These are phyloP conservation scores for Apiotrichum montevideense DNA, from an alignment of 1,284 basidiomycete species.

Conservation along the genomic window DNA sequence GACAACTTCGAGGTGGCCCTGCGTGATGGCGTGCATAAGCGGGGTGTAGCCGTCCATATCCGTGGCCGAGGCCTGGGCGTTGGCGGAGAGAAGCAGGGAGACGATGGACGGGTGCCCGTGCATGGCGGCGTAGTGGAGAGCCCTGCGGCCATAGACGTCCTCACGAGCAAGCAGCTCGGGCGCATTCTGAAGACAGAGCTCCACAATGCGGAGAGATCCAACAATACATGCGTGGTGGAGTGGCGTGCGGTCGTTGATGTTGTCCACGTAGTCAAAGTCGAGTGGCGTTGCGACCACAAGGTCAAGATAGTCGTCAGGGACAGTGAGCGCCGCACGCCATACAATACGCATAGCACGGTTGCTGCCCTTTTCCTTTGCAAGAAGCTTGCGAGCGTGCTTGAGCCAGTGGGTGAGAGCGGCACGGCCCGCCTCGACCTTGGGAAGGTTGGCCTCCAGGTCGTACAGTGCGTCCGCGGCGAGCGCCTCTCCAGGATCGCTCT, in stretches of 20 bases:
- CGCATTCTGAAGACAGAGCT: constrained; percentile 66
- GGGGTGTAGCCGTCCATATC: constrained; percentile 94
- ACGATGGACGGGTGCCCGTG: constrained; percentile 77
- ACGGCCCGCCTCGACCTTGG: constrained; percentile 58
- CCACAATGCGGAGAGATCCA: constrained; percentile 72
- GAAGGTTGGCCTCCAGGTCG: constrained; percentile 79
- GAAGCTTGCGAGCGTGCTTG: constrained; percentile 51
- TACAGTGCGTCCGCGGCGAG: constrained; percentile 61
- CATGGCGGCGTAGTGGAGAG: constrained; percentile 94
- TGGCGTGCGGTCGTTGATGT: constrained; percentile 92
- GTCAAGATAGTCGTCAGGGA: constrained; percentile 64
- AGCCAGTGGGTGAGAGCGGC: constrained; percentile 64
- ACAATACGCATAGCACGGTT: constrained; percentile 64
- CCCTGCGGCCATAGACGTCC: constrained; percentile 77
- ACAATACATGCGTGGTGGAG: constrained; percentile 91
- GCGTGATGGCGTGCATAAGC: constrained; percentile 83
- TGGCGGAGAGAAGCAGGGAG: constrained; percentile 64
- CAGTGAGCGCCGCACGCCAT: constrained; percentile 83
- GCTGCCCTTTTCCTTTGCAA: constrained; percentile 41
- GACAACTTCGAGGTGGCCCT: constrained; percentile 77
- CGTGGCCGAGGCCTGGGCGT: constrained; percentile 61
- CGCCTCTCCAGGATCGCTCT: constrained; percentile 44
- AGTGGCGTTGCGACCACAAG: constrained; percentile 73
- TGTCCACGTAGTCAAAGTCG: constrained; percentile 87
- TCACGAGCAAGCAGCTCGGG: constrained; percentile 30